Conservation (phyloP, 2,329 filamentous ascomycete species). For the Nothomitra cinnamomea region DNA sequence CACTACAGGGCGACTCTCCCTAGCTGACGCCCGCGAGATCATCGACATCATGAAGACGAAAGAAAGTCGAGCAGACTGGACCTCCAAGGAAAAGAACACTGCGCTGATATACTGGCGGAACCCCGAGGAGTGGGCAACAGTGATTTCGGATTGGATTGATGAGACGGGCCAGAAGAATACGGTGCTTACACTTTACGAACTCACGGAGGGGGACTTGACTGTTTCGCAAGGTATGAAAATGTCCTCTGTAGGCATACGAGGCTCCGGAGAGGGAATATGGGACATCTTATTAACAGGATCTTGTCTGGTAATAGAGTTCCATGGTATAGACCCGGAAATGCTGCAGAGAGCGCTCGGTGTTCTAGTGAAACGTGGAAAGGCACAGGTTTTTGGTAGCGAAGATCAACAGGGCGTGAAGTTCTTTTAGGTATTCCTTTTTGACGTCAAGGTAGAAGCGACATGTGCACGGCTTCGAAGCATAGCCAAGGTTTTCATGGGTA, state of each 20-base stretch:
- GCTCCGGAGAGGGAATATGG: too few relatives aligned
- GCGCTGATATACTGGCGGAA: conserved; percentile 73
- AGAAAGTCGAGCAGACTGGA: conserved; percentile 24
- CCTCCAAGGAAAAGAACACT: conserved; percentile 29
- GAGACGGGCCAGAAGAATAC: conserved; percentile 74
- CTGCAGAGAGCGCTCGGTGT: conserved; percentile 63
- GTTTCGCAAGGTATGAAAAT: conserved; percentile 39
- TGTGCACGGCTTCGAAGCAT: too few relatives aligned
- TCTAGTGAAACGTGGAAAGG: conserved; percentile 77
- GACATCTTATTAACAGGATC: conserved; percentile 3
- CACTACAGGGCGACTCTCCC: conserved; percentile 27
- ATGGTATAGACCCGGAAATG: conserved; percentile 72
- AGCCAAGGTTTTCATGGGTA: too few relatives aligned
- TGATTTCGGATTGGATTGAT: conserved; percentile 68
- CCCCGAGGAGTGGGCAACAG: conserved; percentile 76
- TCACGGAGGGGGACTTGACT: conserved; percentile 73
- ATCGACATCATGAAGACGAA: conserved; percentile 42
- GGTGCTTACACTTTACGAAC: conserved; percentile 84
- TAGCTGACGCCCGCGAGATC: conserved; percentile 39
- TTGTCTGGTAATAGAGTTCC: conserved; percentile 44
- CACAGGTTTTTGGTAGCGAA: conserved; percentile 81
- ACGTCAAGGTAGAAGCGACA: neutral
- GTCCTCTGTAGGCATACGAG: too few relatives aligned
- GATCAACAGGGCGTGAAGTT: conserved; percentile 91
- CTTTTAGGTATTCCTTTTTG: conserved; percentile 41